phyloP scores from a whole-genome alignment of 2,329 filamentous ascomycete species.

The Trichophyton schoenleinii region DNA sequence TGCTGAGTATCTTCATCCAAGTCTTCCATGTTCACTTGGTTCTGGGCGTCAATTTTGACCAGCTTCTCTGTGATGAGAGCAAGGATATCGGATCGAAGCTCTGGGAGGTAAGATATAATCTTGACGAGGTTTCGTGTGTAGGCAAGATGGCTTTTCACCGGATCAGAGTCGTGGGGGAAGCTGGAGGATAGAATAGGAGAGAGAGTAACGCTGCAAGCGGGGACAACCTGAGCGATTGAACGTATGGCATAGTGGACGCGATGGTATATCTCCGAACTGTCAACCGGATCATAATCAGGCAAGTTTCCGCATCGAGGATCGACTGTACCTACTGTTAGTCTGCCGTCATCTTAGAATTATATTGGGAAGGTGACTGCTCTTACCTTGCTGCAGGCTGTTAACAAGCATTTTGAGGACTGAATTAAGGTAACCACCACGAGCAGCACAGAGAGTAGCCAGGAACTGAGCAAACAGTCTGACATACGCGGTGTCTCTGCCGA shows the following conservation, averaged over 20 bases:
- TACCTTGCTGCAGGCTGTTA: slow-evolving; percentile 54
- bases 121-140: slow-evolving; percentile 76
- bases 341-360: slow-evolving; percentile 6
- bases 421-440: slow-evolving; percentile 65
- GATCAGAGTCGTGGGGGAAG: slow-evolving; percentile 67
- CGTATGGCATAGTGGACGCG: slow-evolving; percentile 65
- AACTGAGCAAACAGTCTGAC: slow-evolving; percentile 45
- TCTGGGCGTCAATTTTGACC: slow-evolving; percentile 89
- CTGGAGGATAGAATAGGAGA: slow-evolving; percentile 52
- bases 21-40: slow-evolving; percentile 86
- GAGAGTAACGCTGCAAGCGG: slow-evolving; percentile 60
- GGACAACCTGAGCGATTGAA: slow-evolving; percentile 67
- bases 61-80: slow-evolving; percentile 73
- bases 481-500: slow-evolving; percentile 49
- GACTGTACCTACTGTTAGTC: slow-evolving; percentile 22
- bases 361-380: slow-evolving; percentile 29
- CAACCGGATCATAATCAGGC: slow-evolving; percentile 45
- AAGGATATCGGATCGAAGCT: slow-evolving; percentile 66
- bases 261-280: slow-evolving; percentile 52
- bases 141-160: slow-evolving; percentile 65
- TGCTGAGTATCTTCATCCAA: slow-evolving; percentile 78
- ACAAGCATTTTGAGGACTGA: slow-evolving; percentile 70
- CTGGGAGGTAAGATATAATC: slow-evolving; percentile 63
- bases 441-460: slow-evolving; percentile 57
- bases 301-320: slow-evolving; percentile 43